Conservation (phyloP, 2,329 filamentous ascomycete genomes). For the Exutisphaerella laricina region DNA sequence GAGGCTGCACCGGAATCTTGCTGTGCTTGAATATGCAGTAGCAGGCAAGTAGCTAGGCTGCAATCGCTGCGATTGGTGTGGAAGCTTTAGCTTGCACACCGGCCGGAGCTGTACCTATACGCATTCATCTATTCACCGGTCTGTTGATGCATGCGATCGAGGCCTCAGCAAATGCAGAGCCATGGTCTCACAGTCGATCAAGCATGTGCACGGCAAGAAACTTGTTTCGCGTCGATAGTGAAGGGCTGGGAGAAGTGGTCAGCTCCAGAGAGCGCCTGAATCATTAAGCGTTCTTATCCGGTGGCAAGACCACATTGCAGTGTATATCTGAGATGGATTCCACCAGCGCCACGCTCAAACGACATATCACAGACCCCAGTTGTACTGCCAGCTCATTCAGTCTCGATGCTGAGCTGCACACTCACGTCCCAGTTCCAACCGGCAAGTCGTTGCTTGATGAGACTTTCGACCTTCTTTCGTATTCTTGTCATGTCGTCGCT, state of each 20-base stretch:
- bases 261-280: slow-evolving; percentile 3
- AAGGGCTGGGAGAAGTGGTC: background rate
- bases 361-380: background rate
- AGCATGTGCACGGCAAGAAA: background rate
- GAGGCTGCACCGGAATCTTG: no score
- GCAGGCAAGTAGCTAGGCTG: background rate
- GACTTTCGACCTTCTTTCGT: slow-evolving; percentile 66
- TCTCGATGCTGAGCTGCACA: slow-evolving; percentile 59
- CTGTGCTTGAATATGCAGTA: no score
- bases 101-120: background rate
- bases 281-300: background rate
- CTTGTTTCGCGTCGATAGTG: background rate
- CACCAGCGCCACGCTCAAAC: background rate
- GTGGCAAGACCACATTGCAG: background rate
- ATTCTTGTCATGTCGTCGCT: slow-evolving; percentile 61
- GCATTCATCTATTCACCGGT: background rate
- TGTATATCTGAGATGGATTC: background rate
- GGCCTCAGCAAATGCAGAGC: background rate
- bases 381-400: slow-evolving; percentile 10
- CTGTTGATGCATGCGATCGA: background rate
- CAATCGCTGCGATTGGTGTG: background rate
- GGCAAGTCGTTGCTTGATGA: slow-evolving; percentile 80
- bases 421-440: slow-evolving; percentile 93
- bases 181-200: no score
- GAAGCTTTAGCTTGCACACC: background rate